These are phyloP conservation scores for Aureobasidium sp. DNA, from an alignment of 2,329 filamentous ascomycete species.

Conservation along the genomic window DNA sequence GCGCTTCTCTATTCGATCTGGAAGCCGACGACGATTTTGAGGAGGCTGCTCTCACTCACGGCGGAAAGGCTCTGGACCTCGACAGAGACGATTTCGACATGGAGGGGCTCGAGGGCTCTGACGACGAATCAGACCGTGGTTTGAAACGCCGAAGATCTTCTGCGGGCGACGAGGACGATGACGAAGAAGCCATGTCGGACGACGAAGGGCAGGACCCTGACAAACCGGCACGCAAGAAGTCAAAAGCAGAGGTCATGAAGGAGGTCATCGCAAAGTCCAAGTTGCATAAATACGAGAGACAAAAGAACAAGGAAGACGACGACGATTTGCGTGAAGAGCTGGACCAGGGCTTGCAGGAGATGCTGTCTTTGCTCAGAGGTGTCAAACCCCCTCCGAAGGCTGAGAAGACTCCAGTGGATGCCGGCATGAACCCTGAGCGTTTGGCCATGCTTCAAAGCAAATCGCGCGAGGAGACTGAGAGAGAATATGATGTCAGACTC, in stretches of 20 bases:
- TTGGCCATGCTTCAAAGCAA: constrained; percentile 51
- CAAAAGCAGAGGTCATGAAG: constrained; percentile 94
- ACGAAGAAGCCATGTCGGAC: constrained; percentile 34
- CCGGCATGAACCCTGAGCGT: constrained; percentile 51
- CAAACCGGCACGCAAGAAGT: constrained; percentile 78
- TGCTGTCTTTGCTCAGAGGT: constrained; percentile 62
- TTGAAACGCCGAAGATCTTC: constrained; percentile 34
- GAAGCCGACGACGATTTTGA: constrained; percentile 65
- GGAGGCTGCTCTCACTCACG: constrained; percentile 64
- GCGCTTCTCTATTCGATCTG: constrained; percentile 76
- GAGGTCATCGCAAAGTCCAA: constrained; percentile 98
- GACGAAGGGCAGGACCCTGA: constrained; percentile 39
- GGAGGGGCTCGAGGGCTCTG: constrained; percentile 30
- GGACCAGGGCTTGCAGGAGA: constrained; percentile 70
- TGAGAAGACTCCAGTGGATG: constrained; percentile 19
- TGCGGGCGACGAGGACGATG: constrained; percentile 48
- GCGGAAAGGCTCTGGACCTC: constrained; percentile 60
- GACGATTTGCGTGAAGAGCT: constrained; percentile 77
- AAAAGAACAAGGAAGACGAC: constrained; percentile 86
- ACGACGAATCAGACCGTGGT: constrained; percentile 32
- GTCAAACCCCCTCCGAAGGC: constrained; percentile 37
- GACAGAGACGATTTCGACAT: constrained; percentile 48
- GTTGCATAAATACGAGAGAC: constrained; percentile 85
- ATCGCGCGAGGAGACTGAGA: constrained; percentile 63
- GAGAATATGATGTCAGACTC: constrained; percentile 78